Conservation (phyloP, 371 early-diverging fungal genomes). For the Vittaforma corneae region DNA sequence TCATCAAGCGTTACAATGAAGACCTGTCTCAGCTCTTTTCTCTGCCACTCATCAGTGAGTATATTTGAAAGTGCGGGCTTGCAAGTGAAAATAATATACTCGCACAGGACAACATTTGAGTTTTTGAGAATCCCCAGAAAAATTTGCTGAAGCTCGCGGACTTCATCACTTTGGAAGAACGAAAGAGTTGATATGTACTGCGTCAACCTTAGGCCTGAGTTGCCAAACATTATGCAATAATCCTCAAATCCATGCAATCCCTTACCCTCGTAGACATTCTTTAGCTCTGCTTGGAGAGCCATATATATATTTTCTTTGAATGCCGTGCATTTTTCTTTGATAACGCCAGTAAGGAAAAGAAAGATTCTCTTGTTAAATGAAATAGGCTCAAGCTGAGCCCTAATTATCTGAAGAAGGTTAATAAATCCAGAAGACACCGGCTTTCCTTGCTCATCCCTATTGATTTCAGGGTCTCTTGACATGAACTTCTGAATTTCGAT, state of each 20-base stretch:
- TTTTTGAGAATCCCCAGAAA: slow-evolving; percentile 51
- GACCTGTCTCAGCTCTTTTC: slow-evolving; percentile 32
- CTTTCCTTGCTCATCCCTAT: slow-evolving; percentile 55
- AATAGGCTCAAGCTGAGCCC: slow-evolving; percentile 58
- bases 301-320: slow-evolving; percentile 44
- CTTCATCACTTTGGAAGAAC: slow-evolving; percentile 44
- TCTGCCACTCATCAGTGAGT: slow-evolving; percentile 52
- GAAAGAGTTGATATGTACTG: slow-evolving; percentile 55
- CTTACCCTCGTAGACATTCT: slow-evolving; percentile 39
- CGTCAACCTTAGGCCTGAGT: slow-evolving; percentile 57
- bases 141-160: slow-evolving; percentile 51
- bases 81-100: slow-evolving; percentile 52
- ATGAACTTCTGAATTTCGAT: slow-evolving; percentile 51
- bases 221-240: slow-evolving; percentile 59
- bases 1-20: slow-evolving; percentile 55
- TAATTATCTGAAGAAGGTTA: slow-evolving; percentile 57
- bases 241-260: slow-evolving; percentile 58
- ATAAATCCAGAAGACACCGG: slow-evolving; percentile 59
- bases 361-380: slow-evolving; percentile 53
- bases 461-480: slow-evolving; percentile 46
- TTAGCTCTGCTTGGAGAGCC: slow-evolving; percentile 51
- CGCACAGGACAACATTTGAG: slow-evolving; percentile 43
- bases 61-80: slow-evolving; percentile 46
- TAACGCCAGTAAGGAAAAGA: slow-evolving; percentile 39
- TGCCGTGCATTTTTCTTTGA: slow-evolving; percentile 38